A percentile compares a stretch with the other conserved stretches of the same genome.
Evolutionary conservation across 352 stramenopile species (phyloP).

Genomic region (Phytophthora niederhauseri): DNA sequence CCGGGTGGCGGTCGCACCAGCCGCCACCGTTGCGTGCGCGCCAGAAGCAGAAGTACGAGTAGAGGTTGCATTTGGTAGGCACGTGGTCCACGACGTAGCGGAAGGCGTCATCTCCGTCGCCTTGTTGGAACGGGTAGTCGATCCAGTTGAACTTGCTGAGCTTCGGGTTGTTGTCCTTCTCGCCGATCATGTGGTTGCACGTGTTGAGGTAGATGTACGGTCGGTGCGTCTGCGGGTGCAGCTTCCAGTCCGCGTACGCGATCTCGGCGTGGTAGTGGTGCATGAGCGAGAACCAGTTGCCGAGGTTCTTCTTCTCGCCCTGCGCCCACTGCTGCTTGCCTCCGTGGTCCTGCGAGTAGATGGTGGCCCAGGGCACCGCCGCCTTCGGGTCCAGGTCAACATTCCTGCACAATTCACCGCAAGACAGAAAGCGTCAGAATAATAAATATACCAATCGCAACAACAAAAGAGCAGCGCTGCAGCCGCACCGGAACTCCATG

Average conservation of each 20-base stretch:
- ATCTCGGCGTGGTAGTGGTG: slow-evolving; percentile 83
- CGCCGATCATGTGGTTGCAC: slow-evolving; percentile 91
- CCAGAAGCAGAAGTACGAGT: slow-evolving; percentile 84
- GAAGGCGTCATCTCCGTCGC: slow-evolving; percentile 73
- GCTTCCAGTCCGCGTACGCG: slow-evolving; percentile 50
- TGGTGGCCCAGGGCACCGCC: slow-evolving; percentile 55
- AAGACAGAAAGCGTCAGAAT: not conserved
- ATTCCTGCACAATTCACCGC: slow-evolving; percentile 37
- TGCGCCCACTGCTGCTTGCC: slow-evolving; percentile 85
- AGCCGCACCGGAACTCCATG: slow-evolving; percentile 75
- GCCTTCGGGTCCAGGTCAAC: slow-evolving; percentile 62
- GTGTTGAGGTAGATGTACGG: slow-evolving; percentile 89
- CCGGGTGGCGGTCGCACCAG: slow-evolving; percentile 70
- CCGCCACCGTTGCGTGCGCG: slow-evolving; percentile 76
- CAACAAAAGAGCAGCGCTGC: not conserved
- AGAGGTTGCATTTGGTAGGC: slow-evolving; percentile 89
- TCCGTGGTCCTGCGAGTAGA: slow-evolving; percentile 79
- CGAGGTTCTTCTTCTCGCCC: slow-evolving; percentile 81
- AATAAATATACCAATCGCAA: not conserved
- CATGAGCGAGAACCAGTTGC: slow-evolving; percentile 91
- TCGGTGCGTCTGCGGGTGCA: slow-evolving; percentile 48
- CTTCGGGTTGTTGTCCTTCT: slow-evolving; percentile 80
- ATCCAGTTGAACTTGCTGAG: slow-evolving; percentile 83
- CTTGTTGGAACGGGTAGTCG: slow-evolving; percentile 82
- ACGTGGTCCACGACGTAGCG: slow-evolving; percentile 81